These are phyloP conservation scores for Candida anglica DNA, from an alignment of 805 yeast genomes.

Conservation along the genomic window DNA sequence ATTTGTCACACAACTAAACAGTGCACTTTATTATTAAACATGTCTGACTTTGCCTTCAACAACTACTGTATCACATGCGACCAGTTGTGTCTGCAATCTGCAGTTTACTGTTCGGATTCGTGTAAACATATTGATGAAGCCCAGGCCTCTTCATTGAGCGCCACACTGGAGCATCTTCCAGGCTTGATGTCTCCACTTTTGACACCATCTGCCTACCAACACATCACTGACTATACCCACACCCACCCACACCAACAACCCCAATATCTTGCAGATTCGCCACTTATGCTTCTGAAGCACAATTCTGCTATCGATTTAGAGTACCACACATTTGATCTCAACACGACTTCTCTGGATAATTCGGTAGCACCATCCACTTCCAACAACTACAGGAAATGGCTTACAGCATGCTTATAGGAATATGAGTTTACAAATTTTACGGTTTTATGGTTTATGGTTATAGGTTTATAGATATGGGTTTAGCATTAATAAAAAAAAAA, in stretches of 20 bases:
- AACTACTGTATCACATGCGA: constrained; percentile 36
- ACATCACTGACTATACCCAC: constrained; percentile 9
- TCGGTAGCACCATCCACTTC: constrained; percentile 21
- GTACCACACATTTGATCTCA: constrained; percentile 6
- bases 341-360: constrained; percentile 3
- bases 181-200: constrained; percentile 35
- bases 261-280: constrained; percentile 1
- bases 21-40: too few relatives aligned
- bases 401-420: constrained; percentile 26
- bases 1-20: too few relatives aligned
- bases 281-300: constrained; percentile 2
- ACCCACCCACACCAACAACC: background rate
- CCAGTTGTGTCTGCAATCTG: constrained; percentile 20
- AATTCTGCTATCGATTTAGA: constrained; percentile 2
- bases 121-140: constrained; percentile 32
- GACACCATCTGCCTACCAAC: constrained; percentile 31
- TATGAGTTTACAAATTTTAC: constrained; percentile 2
- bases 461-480: constrained; percentile 1
- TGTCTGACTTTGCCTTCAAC: constrained; percentile 38
- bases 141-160: constrained; percentile 9
- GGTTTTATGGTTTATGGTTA: too few relatives aligned
- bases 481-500: background rate
- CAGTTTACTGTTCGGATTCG: constrained; percentile 24
- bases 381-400: constrained; percentile 37
- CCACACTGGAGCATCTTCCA: constrained; percentile 5